Evolutionary conservation across 1,284 basidiomycete genomes (phyloP).

Genomic region (Ganoderma lucidum): DNA sequence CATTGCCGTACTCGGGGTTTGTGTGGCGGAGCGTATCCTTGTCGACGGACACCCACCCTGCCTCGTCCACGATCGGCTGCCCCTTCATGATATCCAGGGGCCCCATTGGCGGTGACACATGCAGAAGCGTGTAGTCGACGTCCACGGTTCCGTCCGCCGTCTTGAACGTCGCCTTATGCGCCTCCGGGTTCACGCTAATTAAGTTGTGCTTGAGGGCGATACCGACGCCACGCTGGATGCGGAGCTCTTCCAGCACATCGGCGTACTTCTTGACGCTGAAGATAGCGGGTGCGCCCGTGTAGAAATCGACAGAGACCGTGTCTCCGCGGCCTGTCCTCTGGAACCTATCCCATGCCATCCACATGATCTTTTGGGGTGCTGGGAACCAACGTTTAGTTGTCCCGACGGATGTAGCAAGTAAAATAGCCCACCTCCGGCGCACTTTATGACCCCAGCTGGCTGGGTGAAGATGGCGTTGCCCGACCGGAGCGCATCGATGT

Average conservation of each 20-base stretch:
- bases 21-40: constrained; percentile 83
- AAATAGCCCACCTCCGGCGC: constrained; percentile 80
- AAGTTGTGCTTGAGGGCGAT: constrained; percentile 90
- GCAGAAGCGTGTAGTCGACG: constrained; percentile 85
- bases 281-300: constrained; percentile 95
- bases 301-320: constrained; percentile 81
- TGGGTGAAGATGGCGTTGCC: constrained; percentile 97
- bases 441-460: constrained; percentile 94
- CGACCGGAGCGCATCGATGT: constrained; percentile 77
- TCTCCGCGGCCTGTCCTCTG: constrained; percentile 63
- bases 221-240: constrained; percentile 82
- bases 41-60: constrained; percentile 92
- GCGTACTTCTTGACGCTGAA: constrained; percentile 94
- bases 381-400: constrained; percentile 8
- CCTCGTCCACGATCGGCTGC: constrained; percentile 80
- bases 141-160: constrained; percentile 72
- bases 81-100: constrained; percentile 86
- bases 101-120: constrained; percentile 93
- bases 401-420: neutral
- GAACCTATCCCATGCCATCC: constrained; percentile 91
- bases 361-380: constrained; percentile 95
- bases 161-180: constrained; percentile 87
- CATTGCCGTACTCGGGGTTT: constrained; percentile 81
- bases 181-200: constrained; percentile 71
- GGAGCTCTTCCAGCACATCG: constrained; percentile 82